These are phyloP conservation scores for Hymenoscyphus fraxineus DNA, from an alignment of 2,329 filamentous ascomycete species.

Conservation along the genomic window DNA sequence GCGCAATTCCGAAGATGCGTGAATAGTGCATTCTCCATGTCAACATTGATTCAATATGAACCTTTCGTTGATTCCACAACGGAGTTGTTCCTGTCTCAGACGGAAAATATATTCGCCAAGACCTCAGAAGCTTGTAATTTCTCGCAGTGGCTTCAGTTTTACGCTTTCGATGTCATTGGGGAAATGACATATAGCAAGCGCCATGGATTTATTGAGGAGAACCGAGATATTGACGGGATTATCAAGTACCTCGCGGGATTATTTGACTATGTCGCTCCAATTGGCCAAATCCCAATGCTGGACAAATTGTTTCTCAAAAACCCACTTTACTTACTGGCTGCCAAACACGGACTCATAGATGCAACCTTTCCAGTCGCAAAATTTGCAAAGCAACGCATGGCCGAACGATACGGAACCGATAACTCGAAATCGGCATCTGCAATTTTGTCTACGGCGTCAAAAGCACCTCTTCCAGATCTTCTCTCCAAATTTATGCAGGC, in stretches of 20 bases:
- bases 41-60: conserved; percentile 71
- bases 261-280: conserved; percentile 67
- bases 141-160: conserved; percentile 71
- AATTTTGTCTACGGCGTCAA: conserved; percentile 22
- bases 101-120: conserved; percentile 50
- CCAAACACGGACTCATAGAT: conserved; percentile 63
- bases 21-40: conserved; percentile 75
- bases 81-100: conserved; percentile 64
- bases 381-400: conserved; percentile 67
- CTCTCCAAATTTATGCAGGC: conserved; percentile 71
- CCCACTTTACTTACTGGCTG: conserved; percentile 64
- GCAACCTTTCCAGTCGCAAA: conserved; percentile 67
- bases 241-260: conserved; percentile 60
- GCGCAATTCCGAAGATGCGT: conserved; percentile 70
- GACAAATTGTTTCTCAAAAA: conserved; percentile 72
- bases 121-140: conserved; percentile 52
- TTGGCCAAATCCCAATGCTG: conserved; percentile 71
- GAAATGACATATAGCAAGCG: conserved; percentile 73
- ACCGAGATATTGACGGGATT: conserved; percentile 73
- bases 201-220: conserved; percentile 70
- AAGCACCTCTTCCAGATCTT: conserved; percentile 45
- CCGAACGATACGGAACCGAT: conserved; percentile 50
- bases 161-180: conserved; percentile 78
- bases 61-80: conserved; percentile 75
- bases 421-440: conserved; percentile 9